Conservation (phyloP, 352 stramenopile genomes). For the Phytophthora sojae region DNA sequence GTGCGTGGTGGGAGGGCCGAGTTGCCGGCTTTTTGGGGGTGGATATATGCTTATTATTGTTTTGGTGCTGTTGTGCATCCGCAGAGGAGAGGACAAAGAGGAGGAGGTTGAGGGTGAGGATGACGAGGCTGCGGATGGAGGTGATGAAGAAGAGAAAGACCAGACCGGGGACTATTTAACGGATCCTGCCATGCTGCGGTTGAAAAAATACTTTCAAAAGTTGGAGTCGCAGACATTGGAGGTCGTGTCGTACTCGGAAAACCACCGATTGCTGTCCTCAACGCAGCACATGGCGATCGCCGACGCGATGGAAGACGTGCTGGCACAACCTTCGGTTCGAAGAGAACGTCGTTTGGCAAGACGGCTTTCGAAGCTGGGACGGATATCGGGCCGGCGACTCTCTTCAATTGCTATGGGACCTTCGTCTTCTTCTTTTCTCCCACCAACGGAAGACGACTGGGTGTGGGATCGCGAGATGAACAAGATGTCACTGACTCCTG, state of each 20-base stretch:
- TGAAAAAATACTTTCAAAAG: constrained; percentile 61
- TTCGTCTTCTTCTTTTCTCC: constrained; percentile 42
- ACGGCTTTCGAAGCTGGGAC: constrained; percentile 64
- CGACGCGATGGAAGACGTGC: constrained; percentile 77
- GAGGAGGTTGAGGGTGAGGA: background rate
- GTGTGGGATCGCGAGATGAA: constrained; percentile 62
- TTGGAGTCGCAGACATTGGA: constrained; percentile 67
- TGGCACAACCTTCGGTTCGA: constrained; percentile 67
- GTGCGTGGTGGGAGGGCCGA: background rate
- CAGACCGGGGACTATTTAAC: constrained; percentile 24
- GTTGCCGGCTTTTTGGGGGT: background rate
- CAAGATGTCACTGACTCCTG: constrained; percentile 45
- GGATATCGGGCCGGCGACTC: constrained; percentile 57
- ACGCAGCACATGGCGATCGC: constrained; percentile 70
- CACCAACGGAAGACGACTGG: constrained; percentile 53
- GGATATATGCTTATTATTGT: constrained; percentile 8
- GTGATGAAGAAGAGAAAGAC: constrained; percentile 15
- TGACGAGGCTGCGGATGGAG: constrained; percentile 3
- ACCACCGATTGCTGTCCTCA: constrained; percentile 70
- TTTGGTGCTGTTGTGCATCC: background rate
- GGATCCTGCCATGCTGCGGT: constrained; percentile 43
- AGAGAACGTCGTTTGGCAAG: constrained; percentile 70
- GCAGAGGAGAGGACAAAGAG: constrained; percentile 1
- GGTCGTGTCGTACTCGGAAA: constrained; percentile 66
- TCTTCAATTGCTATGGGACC: constrained; percentile 46